Base-by-base conservation (phyloP, 2,329 filamentous ascomycete genomes). In the Zymoseptoria brevis region DNA sequence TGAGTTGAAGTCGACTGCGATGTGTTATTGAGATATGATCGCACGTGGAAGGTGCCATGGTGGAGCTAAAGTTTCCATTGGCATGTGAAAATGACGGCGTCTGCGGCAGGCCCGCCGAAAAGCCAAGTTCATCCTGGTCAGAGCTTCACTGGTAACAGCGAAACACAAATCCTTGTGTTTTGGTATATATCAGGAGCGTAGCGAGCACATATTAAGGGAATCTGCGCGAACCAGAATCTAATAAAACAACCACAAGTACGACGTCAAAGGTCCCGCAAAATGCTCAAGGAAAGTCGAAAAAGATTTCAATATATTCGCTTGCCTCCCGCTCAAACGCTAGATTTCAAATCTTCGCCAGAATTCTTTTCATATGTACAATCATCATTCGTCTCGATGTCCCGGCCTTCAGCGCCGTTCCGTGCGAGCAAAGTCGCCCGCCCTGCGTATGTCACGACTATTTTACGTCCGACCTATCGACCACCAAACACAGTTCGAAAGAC, bases 401-500 rank as follows among this genome's bases (percentile, higher is more conserved):
- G 35, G 16, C 35, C 35, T 45, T 7, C 5, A 45, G 35, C 35
- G 13, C 16, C 13, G 7, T 45, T 16, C 35, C 35, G 35, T 16
- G 35, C 35, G 13, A 45, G 16, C 16, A n/a, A 45, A 16, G 16
- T 45, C 35, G 35, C 11, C 35, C 7, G 16, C 13, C 16, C 35
- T 45, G 13, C 35, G 13, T n/a, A 45, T n/a, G 1, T 45, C 16
- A n/a, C 35, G 16, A n/a, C 13, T 7, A 45, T 13, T 16, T 16
- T 16, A 16, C 16, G 13, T 45, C 35, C 13, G 6, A 16, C 35
- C 35, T 45, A 45, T n/a, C 35, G 35, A 45, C 35, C 35, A 45
- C 35, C 35, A 49, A 71, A 73, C 6, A 71, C 61, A 13, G 64
- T 60, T 41, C 65, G 56, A 16, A 71, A 49, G 4, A 65, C 69